phyloP scores from a whole-genome alignment of 257 asterid species.

The Nicotiana attenuata region DNA sequence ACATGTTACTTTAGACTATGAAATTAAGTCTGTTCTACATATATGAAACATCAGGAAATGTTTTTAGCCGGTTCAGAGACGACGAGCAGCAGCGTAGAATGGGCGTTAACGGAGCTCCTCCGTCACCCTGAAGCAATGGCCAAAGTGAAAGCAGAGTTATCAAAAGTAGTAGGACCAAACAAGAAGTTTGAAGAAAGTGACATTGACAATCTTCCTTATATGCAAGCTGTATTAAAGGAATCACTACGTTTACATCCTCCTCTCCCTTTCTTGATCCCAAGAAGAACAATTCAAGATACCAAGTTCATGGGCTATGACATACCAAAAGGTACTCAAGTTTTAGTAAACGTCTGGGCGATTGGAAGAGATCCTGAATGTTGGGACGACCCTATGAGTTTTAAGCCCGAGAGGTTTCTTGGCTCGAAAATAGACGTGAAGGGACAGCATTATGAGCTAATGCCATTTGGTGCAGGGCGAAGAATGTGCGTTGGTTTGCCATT shows the following conservation, averaged over 20 bases:
- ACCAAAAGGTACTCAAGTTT: conserved; percentile 10
- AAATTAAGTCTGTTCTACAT: neutral
- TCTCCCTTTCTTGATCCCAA: conserved; percentile 10
- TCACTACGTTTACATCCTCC: conserved; percentile 18
- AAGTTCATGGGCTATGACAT: conserved; percentile 17
- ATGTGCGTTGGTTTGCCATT: conserved; percentile 16
- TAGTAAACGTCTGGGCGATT: conserved; percentile 9
- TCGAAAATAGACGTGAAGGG: conserved; percentile 1
- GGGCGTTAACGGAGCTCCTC: conserved; percentile 19
- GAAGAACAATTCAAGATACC: conserved; percentile 5
- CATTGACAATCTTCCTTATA: conserved; percentile 7
- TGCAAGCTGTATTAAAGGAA: conserved; percentile 10
- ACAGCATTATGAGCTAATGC: conserved; percentile 8
- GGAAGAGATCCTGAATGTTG: conserved; percentile 16
- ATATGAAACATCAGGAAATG: conserved; percentile 11
- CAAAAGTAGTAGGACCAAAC: neutral
- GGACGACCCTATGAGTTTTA: conserved; percentile 10
- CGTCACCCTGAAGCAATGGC: neutral
- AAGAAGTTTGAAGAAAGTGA: conserved; percentile 8
- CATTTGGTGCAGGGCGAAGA: conserved; percentile 18
- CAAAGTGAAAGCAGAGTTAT: conserved; percentile 5
- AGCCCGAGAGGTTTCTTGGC: conserved; percentile 14
- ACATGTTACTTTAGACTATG: neutral
- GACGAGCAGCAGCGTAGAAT: conserved; percentile 8
- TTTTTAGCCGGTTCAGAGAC: conserved; percentile 16